A percentile compares a stretch with the other conserved stretches of the same genome.
Conservation (phyloP, 2,329 filamentous ascomycete species). For the Fusarium lyarnte region DNA sequence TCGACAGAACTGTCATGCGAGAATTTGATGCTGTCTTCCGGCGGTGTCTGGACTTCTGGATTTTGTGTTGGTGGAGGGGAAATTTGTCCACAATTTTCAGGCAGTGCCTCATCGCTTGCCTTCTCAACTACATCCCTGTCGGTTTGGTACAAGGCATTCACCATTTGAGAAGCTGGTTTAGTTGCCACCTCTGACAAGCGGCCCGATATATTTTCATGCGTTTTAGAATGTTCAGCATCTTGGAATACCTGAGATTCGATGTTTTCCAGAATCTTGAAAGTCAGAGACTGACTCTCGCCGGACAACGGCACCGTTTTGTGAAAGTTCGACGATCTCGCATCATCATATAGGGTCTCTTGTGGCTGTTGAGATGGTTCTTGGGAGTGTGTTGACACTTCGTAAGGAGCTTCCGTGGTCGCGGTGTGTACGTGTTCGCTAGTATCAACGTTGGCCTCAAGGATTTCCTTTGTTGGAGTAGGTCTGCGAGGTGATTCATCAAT, state of each 20-base stretch:
- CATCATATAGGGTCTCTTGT: slow-evolving; percentile 13
- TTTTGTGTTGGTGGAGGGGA: slow-evolving; percentile 38
- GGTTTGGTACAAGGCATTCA: not conserved
- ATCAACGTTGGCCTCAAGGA: slow-evolving; percentile 17
- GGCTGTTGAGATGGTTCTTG: slow-evolving; percentile 10
- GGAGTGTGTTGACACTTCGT: not conserved
- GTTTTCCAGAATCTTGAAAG: not conserved
- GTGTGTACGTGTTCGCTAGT: slow-evolving; percentile 11
- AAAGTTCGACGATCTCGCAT: slow-evolving; percentile 1
- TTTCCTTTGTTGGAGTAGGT: not conserved
- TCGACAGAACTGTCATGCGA: slow-evolving; percentile 14
- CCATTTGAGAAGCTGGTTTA: not conserved
- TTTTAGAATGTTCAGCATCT: slow-evolving; percentile 3
- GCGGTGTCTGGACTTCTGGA: slow-evolving; percentile 19
- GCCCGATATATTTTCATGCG: slow-evolving; percentile 30
- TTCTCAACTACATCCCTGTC: not conserved
- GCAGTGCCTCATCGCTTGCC: slow-evolving; percentile 10
- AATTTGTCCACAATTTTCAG: slow-evolving; percentile 27
- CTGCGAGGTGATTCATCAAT: slow-evolving; percentile 23
- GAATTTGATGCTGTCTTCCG: slow-evolving; percentile 15
- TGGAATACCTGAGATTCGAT: slow-evolving; percentile 5
- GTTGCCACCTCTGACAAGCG: slow-evolving; percentile 5
- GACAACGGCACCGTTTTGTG: not conserved
- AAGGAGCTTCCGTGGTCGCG: slow-evolving; percentile 3
- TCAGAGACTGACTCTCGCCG: not conserved